Base-by-base conservation (phyloP, 768 basidiomycete species). In the Russula earlei region DNA sequence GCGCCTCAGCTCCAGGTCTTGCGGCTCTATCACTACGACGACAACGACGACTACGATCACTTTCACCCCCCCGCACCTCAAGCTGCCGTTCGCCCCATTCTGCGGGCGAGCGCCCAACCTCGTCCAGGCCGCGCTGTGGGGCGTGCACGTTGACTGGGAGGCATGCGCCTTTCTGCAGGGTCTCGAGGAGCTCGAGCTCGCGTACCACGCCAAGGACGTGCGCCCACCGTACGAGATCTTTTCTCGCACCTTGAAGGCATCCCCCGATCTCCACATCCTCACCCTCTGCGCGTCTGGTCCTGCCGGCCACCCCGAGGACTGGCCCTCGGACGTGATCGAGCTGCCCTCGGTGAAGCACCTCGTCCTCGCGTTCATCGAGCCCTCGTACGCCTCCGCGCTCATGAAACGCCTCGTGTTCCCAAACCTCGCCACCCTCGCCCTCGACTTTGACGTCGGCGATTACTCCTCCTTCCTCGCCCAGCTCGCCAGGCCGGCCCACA, bases 91-190 rank as follows among this genome's bases (percentile, higher is more conserved):
- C 11, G 72, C 79, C 17, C 82, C 87, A 62, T 72, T 79, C 52
- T 74, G 78, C 3, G 74, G 76, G 24, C 74, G 74, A 17, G 68
- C 70, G 8, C 87, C 87, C 1, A 74, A 70, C 8, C 70, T 89
- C 14, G 68, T 66, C 19, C 63, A 68, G 4, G 67, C 80, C 33
- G 70, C 71, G 10, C 71, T 89, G 25, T 85, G 82, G 81, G 85
- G 84, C 37, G 81, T 87, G 5, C 85, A 85, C 58, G 67, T 88
- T 33, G 75, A 82, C 54, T 89, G 87, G 87, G 71, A 75, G 29
- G 69, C 72, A 33, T 70, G 74, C 9, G 59, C 49, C 0, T 73
- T 79, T 61, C 71, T 84, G 24, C 59, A 63, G 17, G 74, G 71
- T 14, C 69, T 88, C 27, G 64, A 61, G 22, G 74, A 78, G 15